These are phyloP conservation scores for Ophiocordyceps camponoti-leonardi DNA, from an alignment of 2,329 filamentous ascomycete species.

Conservation along the genomic window DNA sequence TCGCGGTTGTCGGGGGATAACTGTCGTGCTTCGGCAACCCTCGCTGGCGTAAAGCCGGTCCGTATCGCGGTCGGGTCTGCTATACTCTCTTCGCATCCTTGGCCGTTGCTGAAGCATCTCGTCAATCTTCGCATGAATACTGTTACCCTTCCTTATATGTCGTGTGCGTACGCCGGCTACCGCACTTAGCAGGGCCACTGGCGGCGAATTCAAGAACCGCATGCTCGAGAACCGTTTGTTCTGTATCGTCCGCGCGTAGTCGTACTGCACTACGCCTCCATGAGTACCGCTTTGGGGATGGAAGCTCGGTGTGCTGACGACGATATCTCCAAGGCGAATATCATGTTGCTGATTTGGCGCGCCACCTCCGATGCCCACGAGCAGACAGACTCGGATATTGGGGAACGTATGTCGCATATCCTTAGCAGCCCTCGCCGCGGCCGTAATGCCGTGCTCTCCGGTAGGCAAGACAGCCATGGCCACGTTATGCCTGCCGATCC, in stretches of 20 bases:
- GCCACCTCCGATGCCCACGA: slow-evolving; percentile 9
- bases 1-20: background rate
- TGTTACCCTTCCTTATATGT: background rate
- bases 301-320: slow-evolving; percentile 3
- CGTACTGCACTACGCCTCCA: slow-evolving; percentile 8
- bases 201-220: slow-evolving; percentile 4
- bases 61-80: background rate
- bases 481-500: slow-evolving; percentile 4
- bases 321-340: slow-evolving; percentile 12
- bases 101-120: background rate
- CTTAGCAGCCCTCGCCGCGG: slow-evolving; percentile 7
- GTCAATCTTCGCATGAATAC: background rate
- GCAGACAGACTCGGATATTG: slow-evolving; percentile 8
- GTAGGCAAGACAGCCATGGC: slow-evolving; percentile 4
- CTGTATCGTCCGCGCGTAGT: slow-evolving; percentile 7
- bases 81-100: background rate
- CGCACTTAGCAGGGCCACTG: background rate
- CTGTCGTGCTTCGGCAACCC: background rate
- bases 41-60: background rate
- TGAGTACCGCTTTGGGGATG: background rate
- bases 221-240: slow-evolving; percentile 2
- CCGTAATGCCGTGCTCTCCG: slow-evolving; percentile 2
- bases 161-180: background rate
- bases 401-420: slow-evolving; percentile 13
- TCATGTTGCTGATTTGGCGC: slow-evolving; percentile 14